A percentile compares a stretch with the other conserved stretches of the same genome.
These are phyloP conservation scores for Cenchrus purpureus DNA, from an alignment of 176 grass and related monocot genomes.

Conservation along the genomic window DNA sequence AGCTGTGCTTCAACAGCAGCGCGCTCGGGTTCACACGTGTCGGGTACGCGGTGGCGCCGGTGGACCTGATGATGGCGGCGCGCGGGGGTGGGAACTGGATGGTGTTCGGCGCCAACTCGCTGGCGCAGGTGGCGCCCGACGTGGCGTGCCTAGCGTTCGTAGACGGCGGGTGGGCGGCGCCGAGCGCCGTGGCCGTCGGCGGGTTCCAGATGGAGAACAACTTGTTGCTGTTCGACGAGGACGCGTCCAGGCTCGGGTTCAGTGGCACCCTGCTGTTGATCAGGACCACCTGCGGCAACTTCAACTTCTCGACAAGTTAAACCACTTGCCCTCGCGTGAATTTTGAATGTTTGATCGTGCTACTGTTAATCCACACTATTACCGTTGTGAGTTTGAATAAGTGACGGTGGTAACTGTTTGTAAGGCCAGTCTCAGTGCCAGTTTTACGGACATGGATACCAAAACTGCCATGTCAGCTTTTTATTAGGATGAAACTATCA, in stretches of 20 bases:
- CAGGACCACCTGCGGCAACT: slow-evolving; percentile 16
- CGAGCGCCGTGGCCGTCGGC: background rate
- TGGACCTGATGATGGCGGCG: slow-evolving; percentile 19
- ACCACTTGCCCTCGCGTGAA: background rate
- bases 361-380: background rate
- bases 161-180: background rate
- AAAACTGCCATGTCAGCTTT: too few relatives aligned
- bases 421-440: too few relatives aligned
- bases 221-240: background rate
- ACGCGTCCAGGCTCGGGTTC: slow-evolving; percentile 3
- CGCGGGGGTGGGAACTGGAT: slow-evolving; percentile 15
- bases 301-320: background rate
- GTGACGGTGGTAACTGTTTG: too few relatives aligned
- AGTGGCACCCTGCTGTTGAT: background rate
- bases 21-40: background rate
- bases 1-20: background rate
- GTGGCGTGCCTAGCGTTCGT: background rate
- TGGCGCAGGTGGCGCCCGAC: background rate
- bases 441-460: too few relatives aligned
- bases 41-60: slow-evolving; percentile 1
- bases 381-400: background rate
- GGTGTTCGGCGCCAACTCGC: background rate
- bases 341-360: too few relatives aligned
- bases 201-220: slow-evolving; percentile 4
- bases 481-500: too few relatives aligned